These are phyloP conservation scores for Odontarrhena argentea DNA, from an alignment of 345 rosid species.

Conservation along the genomic window DNA sequence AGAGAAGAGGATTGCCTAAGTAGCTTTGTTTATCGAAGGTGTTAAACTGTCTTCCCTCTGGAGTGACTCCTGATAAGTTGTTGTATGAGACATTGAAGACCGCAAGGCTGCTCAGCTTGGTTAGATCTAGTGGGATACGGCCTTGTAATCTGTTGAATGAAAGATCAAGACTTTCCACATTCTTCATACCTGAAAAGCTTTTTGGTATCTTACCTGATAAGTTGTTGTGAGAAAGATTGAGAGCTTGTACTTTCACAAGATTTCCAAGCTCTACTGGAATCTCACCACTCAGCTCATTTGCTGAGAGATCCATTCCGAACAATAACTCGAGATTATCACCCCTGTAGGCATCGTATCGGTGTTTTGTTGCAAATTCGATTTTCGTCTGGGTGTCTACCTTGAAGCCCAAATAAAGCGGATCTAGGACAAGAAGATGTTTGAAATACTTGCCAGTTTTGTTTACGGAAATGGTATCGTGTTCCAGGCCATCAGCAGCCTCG, in stretches of 20 bases:
- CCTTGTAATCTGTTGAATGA: too few relatives aligned
- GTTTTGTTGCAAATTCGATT: background rate
- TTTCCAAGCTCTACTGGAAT: slow-evolving; percentile 40
- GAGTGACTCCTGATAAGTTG: slow-evolving; percentile 24
- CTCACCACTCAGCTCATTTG: too few relatives aligned
- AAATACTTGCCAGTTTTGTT: background rate
- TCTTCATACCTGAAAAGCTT: slow-evolving; percentile 24
- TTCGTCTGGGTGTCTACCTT: background rate
- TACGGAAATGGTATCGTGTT: background rate
- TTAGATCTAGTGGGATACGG: too few relatives aligned
- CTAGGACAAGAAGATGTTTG: background rate
- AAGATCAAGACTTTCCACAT: too few relatives aligned
- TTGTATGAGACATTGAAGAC: too few relatives aligned
- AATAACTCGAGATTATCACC: background rate
- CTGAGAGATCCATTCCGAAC: too few relatives aligned
- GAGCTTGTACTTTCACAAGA: too few relatives aligned
- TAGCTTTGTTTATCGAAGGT: slow-evolving; percentile 8
- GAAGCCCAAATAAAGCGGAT: background rate
- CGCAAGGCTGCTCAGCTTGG: too few relatives aligned
- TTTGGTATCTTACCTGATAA: slow-evolving; percentile 36
- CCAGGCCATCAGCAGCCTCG: too few relatives aligned
- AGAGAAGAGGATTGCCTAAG: slow-evolving; percentile 18
- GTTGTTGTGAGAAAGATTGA: too few relatives aligned
- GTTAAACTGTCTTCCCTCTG: slow-evolving; percentile 7
- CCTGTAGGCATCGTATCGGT: background rate